Conservation (phyloP, 164 flowering plant genomes). For the Nymphaea colorata region DNA sequence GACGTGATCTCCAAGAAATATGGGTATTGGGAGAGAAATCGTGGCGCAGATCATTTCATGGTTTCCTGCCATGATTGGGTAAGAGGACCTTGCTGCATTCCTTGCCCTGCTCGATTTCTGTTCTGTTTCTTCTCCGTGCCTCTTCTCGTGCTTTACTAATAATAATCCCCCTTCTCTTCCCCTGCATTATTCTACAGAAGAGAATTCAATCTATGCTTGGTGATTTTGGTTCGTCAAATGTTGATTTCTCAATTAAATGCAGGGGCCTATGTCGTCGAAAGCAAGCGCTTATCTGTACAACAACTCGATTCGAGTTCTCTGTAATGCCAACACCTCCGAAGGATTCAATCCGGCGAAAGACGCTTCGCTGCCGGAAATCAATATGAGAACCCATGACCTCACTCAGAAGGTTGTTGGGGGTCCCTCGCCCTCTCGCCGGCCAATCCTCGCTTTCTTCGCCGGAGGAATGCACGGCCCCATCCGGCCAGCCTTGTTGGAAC, state of each 20-base stretch:
- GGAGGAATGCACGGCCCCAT: constrained; percentile 29
- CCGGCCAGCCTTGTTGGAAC: constrained; percentile 18
- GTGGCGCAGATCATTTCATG: constrained; percentile 54
- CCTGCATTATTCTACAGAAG: background rate
- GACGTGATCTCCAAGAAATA: constrained; percentile 19
- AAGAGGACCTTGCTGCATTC: background rate
- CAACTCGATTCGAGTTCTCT: constrained; percentile 24
- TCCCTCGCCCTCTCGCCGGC: constrained; percentile 15
- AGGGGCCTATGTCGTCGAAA: constrained; percentile 21
- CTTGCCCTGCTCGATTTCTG: background rate
- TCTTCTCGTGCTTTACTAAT: background rate
- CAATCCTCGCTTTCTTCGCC: constrained; percentile 30
- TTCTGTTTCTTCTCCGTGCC: background rate
- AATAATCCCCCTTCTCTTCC: background rate
- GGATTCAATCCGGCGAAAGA: constrained; percentile 27
- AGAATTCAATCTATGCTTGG: background rate
- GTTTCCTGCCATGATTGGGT: constrained; percentile 66
- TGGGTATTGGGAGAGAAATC: constrained; percentile 43
- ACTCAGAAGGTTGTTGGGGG: constrained; percentile 21
- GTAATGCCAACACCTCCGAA: constrained; percentile 28
- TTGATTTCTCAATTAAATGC: background rate
- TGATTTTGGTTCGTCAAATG: no score
- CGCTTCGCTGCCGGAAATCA: constrained; percentile 28
- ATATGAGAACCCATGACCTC: constrained; percentile 9
- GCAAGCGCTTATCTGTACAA: constrained; percentile 16